Base-by-base conservation (phyloP, 2,329 filamentous ascomycete genomes). In the Colletotrichum sp. region DNA sequence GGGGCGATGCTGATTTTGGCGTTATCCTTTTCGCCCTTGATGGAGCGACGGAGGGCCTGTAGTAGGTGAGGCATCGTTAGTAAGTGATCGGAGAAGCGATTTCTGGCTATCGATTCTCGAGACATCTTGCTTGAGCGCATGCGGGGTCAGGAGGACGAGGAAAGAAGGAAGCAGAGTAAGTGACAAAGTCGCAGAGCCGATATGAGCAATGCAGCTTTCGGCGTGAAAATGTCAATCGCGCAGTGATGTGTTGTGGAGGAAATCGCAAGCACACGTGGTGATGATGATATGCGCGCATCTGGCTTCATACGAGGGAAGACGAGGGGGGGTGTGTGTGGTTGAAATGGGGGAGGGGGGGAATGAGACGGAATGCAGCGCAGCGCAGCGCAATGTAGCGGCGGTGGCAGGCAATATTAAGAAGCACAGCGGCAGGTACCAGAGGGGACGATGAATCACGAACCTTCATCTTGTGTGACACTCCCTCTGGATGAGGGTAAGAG, bases 1-100 rank as follows among this genome's bases (percentile, higher is more conserved):
- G 94, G 93, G 18, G 93, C 92, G 80, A 98, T 94, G 73, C 94
- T 93, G 80, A 95, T 90, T 83, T 95, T 94, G 79, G 92, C 90
- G 79, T 92, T 92, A 84, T 93, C 92, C 89, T 96, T 98, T 80
- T 98, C 95, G 85, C 95, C 94, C 88, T 98, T 98, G 87, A 98
- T 94, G 78, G 95, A 98, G 87, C 95, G 92, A 84, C 96, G 92
- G 86, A 98, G 91, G 84, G 93, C 93, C 94, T 95, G 87, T 64
- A 89, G 79, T 55, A 86, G 80, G 82, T 85, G 85, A 84, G 87
- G 87, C 55, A 81, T 81, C 76, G 84, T 89, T 84, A 89, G 88
- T 52, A 76, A 16, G 49, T 76, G 64, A 34, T 76, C 74, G 49
- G 74, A 76, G 64, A 76, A 63, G 24, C 74, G 74, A 65, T 73